These are phyloP conservation scores for Pleurotus tuoliensis DNA, from an alignment of 768 basidiomycete species.

Conservation along the genomic window DNA sequence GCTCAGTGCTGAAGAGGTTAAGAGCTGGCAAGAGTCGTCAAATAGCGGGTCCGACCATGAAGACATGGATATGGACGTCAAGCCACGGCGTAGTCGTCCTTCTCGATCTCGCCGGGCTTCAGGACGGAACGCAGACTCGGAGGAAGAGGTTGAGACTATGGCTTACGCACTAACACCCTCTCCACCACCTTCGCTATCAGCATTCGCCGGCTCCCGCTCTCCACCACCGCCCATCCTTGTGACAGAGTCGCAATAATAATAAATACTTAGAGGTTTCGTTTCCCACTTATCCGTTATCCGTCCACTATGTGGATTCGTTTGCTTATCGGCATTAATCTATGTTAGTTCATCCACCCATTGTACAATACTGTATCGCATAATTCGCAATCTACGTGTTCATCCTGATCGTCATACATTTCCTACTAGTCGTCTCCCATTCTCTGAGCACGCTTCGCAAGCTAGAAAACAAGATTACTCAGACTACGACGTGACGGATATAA, in stretches of 20 bases:
- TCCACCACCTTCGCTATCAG: slow-evolving; percentile 29
- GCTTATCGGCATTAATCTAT: slow-evolving; percentile 17
- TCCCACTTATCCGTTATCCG: not conserved
- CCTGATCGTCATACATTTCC: slow-evolving; percentile 11
- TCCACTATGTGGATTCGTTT: not conserved
- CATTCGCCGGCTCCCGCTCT: slow-evolving; percentile 22
- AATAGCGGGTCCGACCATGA: slow-evolving; percentile 14
- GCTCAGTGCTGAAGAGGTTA: slow-evolving; percentile 68
- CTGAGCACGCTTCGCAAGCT: slow-evolving; percentile 81
- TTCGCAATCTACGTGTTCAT: slow-evolving; percentile 9
- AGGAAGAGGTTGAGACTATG: slow-evolving; percentile 41
- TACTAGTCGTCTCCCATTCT: slow-evolving; percentile 46
- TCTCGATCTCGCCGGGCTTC: slow-evolving; percentile 18
- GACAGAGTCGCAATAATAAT: slow-evolving; percentile 26
- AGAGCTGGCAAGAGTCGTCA: slow-evolving; percentile 47
- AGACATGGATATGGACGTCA: slow-evolving; percentile 18
- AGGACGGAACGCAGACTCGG: slow-evolving; percentile 24
- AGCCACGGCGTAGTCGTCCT: slow-evolving; percentile 25
- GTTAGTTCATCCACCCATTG: slow-evolving; percentile 9
- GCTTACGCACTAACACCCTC: slow-evolving; percentile 25
- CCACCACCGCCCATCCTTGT: slow-evolving; percentile 14
- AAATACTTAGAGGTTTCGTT: not conserved
- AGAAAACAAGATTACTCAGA: slow-evolving; percentile 7
- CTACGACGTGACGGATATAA: not conserved
- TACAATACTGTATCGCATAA: slow-evolving; percentile 10